Evolutionary conservation across 768 basidiomycete species (phyloP), one percentile per base, ranked within the genome.

Genomic region (Heimioporus sp.): DNA sequence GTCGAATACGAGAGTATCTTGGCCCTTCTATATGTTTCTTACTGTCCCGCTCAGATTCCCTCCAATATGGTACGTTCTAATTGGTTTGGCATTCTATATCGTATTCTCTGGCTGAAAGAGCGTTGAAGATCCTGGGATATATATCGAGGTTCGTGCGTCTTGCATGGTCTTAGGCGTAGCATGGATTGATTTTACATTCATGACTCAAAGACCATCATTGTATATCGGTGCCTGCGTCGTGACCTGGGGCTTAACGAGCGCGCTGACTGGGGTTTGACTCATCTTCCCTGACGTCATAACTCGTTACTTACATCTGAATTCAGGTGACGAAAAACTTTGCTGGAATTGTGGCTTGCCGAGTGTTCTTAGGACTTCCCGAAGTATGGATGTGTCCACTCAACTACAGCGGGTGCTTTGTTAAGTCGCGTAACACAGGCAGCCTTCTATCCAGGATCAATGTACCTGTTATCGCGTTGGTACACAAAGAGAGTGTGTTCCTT

Each of bases 361-460:
- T 86, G 10, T 83, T 83, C 59, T 78, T 86, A 37, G 84, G 85
- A 4, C 55, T 87, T 2, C 83, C 85, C 1, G 85, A 86, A 65
- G 35, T 12, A 35, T 13, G 11, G 35, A 12, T 16, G 5, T 13
- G 24, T 28, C 24, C 24, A 28, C 24, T 28, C 24, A 4, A 28
- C 7, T 35, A 12, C 12, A 35, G 12, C n/a, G 5, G 35, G n/a
- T 38, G 10, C 53, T 30, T 12, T 45, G 39, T 43, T 5, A 30
- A 10, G 10, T 8, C 17, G 15, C 38, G 24, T 28, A 28, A 28
- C 17, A 35, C 37, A 79, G 74, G 76, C 83, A 12, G 82, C 82
- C 4, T 86, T 86, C 56, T 86, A 83, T 63, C 83, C 85, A 17
- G 84, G 85, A 4, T 69, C 75, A 16, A 68, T 73, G n/a, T 73